Evolutionary conservation across 805 yeast genomes (phyloP).

Genomic region (Metschnikowia arizonensis): DNA sequence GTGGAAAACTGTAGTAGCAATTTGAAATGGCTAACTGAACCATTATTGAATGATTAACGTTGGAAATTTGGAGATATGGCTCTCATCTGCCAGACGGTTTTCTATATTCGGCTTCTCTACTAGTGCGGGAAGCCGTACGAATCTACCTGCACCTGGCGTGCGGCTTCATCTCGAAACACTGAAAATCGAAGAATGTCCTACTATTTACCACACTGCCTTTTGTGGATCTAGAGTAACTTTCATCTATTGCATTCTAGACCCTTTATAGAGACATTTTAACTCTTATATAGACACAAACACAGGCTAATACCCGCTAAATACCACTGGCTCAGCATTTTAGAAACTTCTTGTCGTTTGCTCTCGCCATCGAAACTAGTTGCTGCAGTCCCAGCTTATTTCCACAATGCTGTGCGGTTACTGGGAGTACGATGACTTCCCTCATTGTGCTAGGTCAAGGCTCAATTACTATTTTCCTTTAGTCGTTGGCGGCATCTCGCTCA

Average conservation of each 20-base stretch:
- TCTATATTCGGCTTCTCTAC: constrained; percentile 2
- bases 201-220: background rate
- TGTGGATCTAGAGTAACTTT: background rate
- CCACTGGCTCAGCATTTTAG: background rate
- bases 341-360: background rate
- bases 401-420: constrained; percentile 33
- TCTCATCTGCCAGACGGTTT: background rate
- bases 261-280: background rate
- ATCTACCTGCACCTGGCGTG: constrained; percentile 1
- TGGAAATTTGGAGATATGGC: background rate
- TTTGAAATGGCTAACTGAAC: too few species aligned
- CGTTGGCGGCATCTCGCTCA: constrained; percentile 26
- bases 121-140: constrained; percentile 6
- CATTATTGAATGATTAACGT: too few species aligned
- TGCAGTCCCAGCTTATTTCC: background rate
- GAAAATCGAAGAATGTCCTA: background rate
- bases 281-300: background rate
- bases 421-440: constrained; percentile 60
- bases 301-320: background rate
- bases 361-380: background rate
- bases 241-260: background rate
- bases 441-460: constrained; percentile 44
- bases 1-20: too few species aligned
- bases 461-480: constrained; percentile 33
- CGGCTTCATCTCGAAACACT: background rate